phyloP scores from a whole-genome alignment of 345 rosid species.

The Hibiscus tridactylites region DNA sequence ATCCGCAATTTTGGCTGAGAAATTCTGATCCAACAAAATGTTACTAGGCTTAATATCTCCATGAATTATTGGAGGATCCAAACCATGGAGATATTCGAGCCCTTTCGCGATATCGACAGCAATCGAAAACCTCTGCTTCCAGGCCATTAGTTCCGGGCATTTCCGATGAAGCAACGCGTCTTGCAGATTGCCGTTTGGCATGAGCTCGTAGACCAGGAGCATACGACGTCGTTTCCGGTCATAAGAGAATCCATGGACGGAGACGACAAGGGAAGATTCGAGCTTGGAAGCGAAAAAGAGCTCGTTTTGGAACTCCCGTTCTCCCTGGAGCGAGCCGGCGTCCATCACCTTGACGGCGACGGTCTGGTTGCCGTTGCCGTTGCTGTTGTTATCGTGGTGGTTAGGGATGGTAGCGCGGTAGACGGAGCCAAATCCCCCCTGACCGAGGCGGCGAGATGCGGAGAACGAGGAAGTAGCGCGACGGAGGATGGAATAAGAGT shows the following conservation, averaged over 20 bases:
- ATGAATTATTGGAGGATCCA: conserved; percentile 69
- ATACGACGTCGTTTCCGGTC: conserved; percentile 54
- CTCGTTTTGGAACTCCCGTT: conserved; percentile 94
- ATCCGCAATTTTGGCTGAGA: conserved; percentile 71
- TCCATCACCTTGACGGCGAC: conserved; percentile 92
- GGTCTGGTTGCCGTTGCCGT: conserved; percentile 5
- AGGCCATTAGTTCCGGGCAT: conserved; percentile 52
- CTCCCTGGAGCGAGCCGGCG: conserved; percentile 85
- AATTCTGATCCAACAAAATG: conserved; percentile 55
- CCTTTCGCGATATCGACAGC: conserved; percentile 67
- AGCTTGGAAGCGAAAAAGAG: conserved; percentile 66
- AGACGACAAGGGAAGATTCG: conserved; percentile 44
- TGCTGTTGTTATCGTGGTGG: not conserved
- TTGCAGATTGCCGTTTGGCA: conserved; percentile 79
- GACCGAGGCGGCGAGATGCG: conserved; percentile 47
- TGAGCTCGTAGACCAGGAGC: conserved; percentile 73
- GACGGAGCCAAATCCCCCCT: conserved; percentile 87
- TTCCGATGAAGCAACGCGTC: conserved; percentile 72
- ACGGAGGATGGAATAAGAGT: conserved; percentile 50
- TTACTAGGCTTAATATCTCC: conserved; percentile 92
- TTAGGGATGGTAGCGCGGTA: conserved; percentile 47
- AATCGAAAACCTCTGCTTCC: conserved; percentile 52
- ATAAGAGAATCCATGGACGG: conserved; percentile 73
- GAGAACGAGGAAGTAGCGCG: conserved; percentile 55
- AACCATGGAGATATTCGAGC: conserved; percentile 56